phyloP scores from a whole-genome alignment of 352 stramenopile species.

The Pythium rhizo-oryzae region DNA sequence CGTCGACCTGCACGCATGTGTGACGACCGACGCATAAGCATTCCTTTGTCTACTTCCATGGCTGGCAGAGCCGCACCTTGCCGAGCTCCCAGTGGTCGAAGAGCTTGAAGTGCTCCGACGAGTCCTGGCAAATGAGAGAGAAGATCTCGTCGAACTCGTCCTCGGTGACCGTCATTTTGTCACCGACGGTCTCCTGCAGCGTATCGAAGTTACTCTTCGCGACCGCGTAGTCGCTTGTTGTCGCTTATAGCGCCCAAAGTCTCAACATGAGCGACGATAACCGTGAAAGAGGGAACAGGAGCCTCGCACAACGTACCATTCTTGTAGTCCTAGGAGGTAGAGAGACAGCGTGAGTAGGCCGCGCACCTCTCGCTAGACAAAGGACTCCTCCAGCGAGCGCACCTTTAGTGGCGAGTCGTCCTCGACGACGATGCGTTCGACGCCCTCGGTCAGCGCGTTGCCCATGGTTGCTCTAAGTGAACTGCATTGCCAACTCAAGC shows the following conservation, averaged over 20 bases:
- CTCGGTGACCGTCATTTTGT: slow-evolving; percentile 76
- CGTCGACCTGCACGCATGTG: too few relatives aligned
- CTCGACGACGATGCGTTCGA: slow-evolving; percentile 29
- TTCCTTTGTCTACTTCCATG: too few relatives aligned
- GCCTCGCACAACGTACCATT: slow-evolving; percentile 19
- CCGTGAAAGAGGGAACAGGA: too few relatives aligned
- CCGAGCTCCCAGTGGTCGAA: slow-evolving; percentile 63
- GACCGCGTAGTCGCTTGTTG: slow-evolving; percentile 44
- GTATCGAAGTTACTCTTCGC: slow-evolving; percentile 67
- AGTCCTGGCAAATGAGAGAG: slow-evolving; percentile 71
- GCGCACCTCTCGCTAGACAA: neutral
- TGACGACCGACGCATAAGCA: too few relatives aligned
- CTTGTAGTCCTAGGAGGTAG: slow-evolving; percentile 29
- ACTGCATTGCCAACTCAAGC: too few relatives aligned
- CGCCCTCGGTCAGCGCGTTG: slow-evolving; percentile 28
- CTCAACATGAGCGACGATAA: too few relatives aligned
- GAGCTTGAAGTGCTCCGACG: slow-evolving; percentile 67
- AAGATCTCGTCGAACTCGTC: slow-evolving; percentile 85
- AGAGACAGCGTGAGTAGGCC: neutral
- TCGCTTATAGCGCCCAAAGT: slow-evolving; percentile 22
- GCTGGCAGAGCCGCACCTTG: slow-evolving; percentile 35
- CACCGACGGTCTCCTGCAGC: slow-evolving; percentile 60
- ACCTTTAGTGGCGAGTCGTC: slow-evolving; percentile 28
- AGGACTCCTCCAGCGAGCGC: neutral
- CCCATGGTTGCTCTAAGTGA: slow-evolving; percentile 16